Conservation (phyloP, 1,139 yeast species). For the Geotrichum phurueaensis region DNA sequence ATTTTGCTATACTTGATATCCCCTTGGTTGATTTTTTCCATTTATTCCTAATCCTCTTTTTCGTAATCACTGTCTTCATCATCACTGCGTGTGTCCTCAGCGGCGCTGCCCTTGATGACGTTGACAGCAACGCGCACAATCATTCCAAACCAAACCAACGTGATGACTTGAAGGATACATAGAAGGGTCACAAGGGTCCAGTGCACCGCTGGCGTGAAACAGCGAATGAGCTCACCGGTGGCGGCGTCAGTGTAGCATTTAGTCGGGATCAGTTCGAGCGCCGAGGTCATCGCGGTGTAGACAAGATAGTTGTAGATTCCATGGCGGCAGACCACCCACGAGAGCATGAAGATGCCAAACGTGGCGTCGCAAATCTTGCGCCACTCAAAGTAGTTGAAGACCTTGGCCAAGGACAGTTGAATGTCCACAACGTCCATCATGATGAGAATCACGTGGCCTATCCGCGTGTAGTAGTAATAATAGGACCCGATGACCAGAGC, state of each 20-base stretch:
- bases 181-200: constrained; percentile 51
- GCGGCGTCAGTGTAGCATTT: constrained; percentile 27
- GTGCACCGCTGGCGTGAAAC: constrained; percentile 53
- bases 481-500: constrained; percentile 66
- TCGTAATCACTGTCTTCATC: constrained; percentile 31
- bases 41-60: constrained; percentile 1
- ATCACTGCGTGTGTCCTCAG: constrained; percentile 79
- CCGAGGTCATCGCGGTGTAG: constrained; percentile 36
- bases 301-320: constrained; percentile 65
- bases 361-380: constrained; percentile 55
- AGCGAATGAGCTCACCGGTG: constrained; percentile 36
- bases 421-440: constrained; percentile 83
- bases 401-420: constrained; percentile 64
- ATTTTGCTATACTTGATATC: too few species aligned
- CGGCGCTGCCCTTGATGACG: constrained; percentile 57
- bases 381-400: constrained; percentile 66
- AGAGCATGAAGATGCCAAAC: constrained; percentile 59
- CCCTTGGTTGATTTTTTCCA: background rate
- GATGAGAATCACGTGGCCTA: constrained; percentile 73
- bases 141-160: constrained; percentile 68
- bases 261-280: constrained; percentile 25
- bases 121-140: constrained; percentile 63
- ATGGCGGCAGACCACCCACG: constrained; percentile 73
- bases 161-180: constrained; percentile 62
- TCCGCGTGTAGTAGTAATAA: constrained; percentile 61